These are phyloP conservation scores for Rhizopogon parksii DNA, from an alignment of 1,284 basidiomycete genomes.

Conservation along the genomic window DNA sequence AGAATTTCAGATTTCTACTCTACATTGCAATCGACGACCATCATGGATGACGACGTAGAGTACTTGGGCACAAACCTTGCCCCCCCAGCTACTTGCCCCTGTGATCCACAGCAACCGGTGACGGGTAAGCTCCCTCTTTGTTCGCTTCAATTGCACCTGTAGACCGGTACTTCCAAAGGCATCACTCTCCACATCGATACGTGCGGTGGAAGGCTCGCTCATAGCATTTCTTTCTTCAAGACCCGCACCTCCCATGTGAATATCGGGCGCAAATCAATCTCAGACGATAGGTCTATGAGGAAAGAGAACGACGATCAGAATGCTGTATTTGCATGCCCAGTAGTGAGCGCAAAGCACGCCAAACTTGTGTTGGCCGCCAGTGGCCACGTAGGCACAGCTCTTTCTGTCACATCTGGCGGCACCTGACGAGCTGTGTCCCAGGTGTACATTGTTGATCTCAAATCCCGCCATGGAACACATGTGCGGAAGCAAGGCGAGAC, in stretches of 20 bases:
- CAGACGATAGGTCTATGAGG: slow-evolving; percentile 31
- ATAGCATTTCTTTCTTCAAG: slow-evolving; percentile 24
- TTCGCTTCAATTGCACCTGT: slow-evolving; percentile 2
- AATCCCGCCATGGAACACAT: slow-evolving; percentile 29
- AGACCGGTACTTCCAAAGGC: slow-evolving; percentile 18
- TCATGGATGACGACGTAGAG: slow-evolving; percentile 31
- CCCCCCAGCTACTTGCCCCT: slow-evolving; percentile 12
- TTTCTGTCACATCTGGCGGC: slow-evolving; percentile 11
- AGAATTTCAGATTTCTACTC: not conserved
- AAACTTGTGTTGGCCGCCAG: slow-evolving; percentile 25
- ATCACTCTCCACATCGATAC: slow-evolving; percentile 25
- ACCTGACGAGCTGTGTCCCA: slow-evolving; percentile 7
- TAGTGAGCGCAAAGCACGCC: slow-evolving; percentile 29
- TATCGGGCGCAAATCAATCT: slow-evolving; percentile 29
- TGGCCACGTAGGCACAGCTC: slow-evolving; percentile 21
- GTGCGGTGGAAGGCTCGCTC: slow-evolving; percentile 25
- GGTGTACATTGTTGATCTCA: slow-evolving; percentile 29
- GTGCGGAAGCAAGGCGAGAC: slow-evolving; percentile 18
- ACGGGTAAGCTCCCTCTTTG: slow-evolving; percentile 20
- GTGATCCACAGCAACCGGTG: slow-evolving; percentile 10
- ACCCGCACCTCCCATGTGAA: slow-evolving; percentile 20
- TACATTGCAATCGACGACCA: slow-evolving; percentile 1
- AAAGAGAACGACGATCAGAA: slow-evolving; percentile 30
- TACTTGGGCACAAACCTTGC: slow-evolving; percentile 27
- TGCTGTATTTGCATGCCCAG: slow-evolving; percentile 27